Base-by-base conservation (phyloP, 768 basidiomycete genomes). In the Xanthoconium purpureum region DNA sequence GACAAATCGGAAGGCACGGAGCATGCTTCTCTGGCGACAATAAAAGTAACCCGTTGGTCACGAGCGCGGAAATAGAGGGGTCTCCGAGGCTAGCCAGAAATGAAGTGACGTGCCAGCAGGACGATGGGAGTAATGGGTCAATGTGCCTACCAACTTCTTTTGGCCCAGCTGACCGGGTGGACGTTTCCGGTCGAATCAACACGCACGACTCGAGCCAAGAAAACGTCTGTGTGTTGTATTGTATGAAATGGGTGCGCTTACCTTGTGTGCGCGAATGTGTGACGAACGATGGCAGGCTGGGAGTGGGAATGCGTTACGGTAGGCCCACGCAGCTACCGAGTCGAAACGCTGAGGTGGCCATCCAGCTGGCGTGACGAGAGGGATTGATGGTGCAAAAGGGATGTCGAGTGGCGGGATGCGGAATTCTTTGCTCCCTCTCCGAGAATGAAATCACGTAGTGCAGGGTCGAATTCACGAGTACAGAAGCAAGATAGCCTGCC, bases 301-400 rank as follows among this genome's bases (percentile, higher is more conserved):
- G 60, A 61, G 60, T 61, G 60, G 60, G 60, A 61, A 62, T 14
- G 1, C 8, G 38, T 62, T 52, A 57, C 56, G 56, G 50, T 20
- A 63, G 52, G 44, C 7, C 24, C 51, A 63, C 20, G 61, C 61
- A 54, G 56, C 46, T 38, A 46, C 33, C 11, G 60, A 53, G 42
- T 42, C 28, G 58, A 62, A 61, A 47, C 46, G 47, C 50, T 36
- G 59, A 48, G 59, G 47, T 44, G 35, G 37, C 17, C 58, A 57
- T 50, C 33, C 32, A 15, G 9, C 49, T 47, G 49, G 17, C 24
- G 49, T 9, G 38, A 50, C 8, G 45, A 49, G 30, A 38, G 30
- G 29, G 17, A 33, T 50, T 47, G n/a, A 7, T 24, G 6, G 6
- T 40, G 39, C 29, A 17, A 30, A 20, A 24, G 32, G 32, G 40